Percentiles rank a stretch among this genome's conserved stretches.
Evolutionary conservation across 2,329 filamentous ascomycete genomes (phyloP).

Genomic region (Bipolaris oryzae): DNA sequence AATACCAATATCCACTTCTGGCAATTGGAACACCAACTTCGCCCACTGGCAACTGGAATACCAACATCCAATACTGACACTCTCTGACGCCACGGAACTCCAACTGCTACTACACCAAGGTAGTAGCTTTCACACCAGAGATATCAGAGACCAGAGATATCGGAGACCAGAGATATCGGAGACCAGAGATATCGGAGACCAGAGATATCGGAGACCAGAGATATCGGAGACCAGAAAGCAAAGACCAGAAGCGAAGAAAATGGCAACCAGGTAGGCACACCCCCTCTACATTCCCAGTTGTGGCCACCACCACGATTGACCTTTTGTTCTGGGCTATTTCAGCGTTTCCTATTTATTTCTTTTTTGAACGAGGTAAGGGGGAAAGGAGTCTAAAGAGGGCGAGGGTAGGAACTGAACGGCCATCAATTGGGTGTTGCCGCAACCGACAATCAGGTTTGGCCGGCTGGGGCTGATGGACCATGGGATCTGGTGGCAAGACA

Average conservation of each 20-base stretch:
- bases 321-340: not conserved
- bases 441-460: not conserved
- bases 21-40: too few relatives aligned
- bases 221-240: too few relatives aligned
- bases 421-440: not conserved
- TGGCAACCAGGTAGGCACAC: not conserved
- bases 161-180: too few relatives aligned
- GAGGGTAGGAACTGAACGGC: not conserved
- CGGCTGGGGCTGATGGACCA: not conserved
- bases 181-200: too few relatives aligned
- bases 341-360: not conserved
- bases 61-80: not conserved
- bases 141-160: too few relatives aligned
- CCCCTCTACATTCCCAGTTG: not conserved
- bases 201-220: too few relatives aligned
- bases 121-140: too few relatives aligned
- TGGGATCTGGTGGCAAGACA: not conserved
- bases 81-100: not conserved
- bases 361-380: not conserved
- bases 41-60: too few relatives aligned
- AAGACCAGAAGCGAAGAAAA: not conserved
- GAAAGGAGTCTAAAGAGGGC: not conserved
- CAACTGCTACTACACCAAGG: too few relatives aligned
- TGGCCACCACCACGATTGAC: not conserved
- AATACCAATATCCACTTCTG: not conserved